A percentile compares a stretch with the other conserved stretches of the same genome.
phyloP scores from a whole-genome alignment of 352 stramenopile species.

The Salisapilia sapeloensis region DNA sequence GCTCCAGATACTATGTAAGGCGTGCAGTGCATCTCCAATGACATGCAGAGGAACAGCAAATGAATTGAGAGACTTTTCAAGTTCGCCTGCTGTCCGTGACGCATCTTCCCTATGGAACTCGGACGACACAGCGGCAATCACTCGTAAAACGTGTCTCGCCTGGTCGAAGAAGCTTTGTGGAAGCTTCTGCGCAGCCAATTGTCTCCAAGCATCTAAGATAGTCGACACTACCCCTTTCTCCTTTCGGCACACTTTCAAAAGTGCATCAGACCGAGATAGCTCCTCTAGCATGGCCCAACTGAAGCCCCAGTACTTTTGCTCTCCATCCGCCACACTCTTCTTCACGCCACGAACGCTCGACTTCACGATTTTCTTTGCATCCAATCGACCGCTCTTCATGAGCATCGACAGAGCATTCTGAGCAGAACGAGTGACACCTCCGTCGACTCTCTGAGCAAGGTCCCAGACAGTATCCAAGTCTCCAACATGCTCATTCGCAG shows the following conservation, averaged over 20 bases:
- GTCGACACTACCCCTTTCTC: constrained; percentile 45
- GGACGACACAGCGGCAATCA: constrained; percentile 55
- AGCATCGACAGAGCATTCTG: constrained; percentile 60
- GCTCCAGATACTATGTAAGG: constrained; percentile 66
- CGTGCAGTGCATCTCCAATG: constrained; percentile 53
- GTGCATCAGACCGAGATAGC: constrained; percentile 32
- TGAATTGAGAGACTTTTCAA: constrained; percentile 46
- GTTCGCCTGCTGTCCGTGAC: constrained; percentile 54
- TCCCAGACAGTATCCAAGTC: constrained; percentile 30
- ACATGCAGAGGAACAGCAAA: constrained; percentile 70
- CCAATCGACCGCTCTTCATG: constrained; percentile 40
- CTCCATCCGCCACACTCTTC: constrained; percentile 22
- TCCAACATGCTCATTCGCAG: constrained; percentile 11
- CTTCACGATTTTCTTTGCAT: constrained; percentile 30
- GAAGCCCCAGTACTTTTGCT: constrained; percentile 53
- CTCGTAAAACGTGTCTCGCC: constrained; percentile 66
- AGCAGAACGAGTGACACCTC: constrained; percentile 52
- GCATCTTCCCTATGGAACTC: constrained; percentile 58
- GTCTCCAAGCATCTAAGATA: constrained; percentile 71
- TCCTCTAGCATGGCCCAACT: constrained; percentile 77
- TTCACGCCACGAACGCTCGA: constrained; percentile 49
- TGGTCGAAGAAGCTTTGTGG: constrained; percentile 51
- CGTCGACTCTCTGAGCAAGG: constrained; percentile 52
- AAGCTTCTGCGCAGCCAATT: constrained; percentile 45
- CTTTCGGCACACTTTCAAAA: constrained; percentile 29